Percentiles rank a stretch among this genome's conserved stretches.
Evolutionary conservation across 83 land plant species (phyloP).

Genomic region (Picea abies): DNA sequence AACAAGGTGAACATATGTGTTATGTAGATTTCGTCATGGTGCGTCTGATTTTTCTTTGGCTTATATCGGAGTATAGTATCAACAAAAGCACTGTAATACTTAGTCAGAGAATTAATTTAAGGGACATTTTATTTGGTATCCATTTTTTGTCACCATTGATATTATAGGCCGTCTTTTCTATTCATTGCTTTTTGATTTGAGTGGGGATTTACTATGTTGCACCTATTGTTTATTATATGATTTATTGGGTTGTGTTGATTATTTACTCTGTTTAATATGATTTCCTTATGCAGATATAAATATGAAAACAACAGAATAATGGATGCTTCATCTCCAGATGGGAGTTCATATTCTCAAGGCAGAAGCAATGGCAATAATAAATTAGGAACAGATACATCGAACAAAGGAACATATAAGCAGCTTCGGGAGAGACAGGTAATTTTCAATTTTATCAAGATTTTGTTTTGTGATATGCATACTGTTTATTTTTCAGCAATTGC

Average conservation of each 20-base stretch:
- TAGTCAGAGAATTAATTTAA: too few species aligned
- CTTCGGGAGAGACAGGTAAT: constrained; percentile 97
- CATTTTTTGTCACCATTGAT: too few species aligned
- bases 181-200: too few species aligned
- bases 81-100: too few species aligned
- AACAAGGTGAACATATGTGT: too few species aligned
- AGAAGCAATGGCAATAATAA: constrained; percentile 56
- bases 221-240: too few species aligned
- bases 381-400: constrained; percentile 44
- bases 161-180: too few species aligned
- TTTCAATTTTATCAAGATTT: background rate
- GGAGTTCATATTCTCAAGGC: constrained; percentile 49
- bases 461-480: constrained; percentile 3
- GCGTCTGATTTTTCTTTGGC: too few species aligned
- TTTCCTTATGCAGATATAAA: constrained; percentile 59
- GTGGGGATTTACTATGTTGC: too few species aligned
- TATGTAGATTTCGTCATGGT: too few species aligned
- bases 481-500: background rate
- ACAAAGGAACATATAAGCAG: constrained; percentile 80
- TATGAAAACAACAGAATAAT: constrained; percentile 85
- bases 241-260: background rate
- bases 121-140: too few species aligned
- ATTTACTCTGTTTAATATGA: background rate
- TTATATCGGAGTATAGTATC: too few species aligned
- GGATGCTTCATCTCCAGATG: constrained; percentile 82